Evolutionary conservation across 2,329 filamentous ascomycete species (phyloP), one percentile per base, ranked within the genome.

Genomic region (Alternaria gaisen): DNA sequence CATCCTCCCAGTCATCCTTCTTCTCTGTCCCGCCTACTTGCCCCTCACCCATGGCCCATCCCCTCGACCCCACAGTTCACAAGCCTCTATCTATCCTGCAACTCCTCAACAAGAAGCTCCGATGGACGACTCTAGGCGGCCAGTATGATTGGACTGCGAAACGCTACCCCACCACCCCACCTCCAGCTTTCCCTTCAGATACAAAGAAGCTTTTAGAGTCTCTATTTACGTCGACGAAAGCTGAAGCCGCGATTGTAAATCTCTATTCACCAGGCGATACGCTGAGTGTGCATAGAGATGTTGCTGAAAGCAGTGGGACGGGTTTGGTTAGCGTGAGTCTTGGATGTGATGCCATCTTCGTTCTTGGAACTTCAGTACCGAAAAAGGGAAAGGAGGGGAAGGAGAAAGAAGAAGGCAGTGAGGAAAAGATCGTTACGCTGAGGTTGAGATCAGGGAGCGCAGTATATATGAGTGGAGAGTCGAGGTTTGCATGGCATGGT

Each of bases 91-190:
- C 87, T 2, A 83, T 91, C 54, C 83, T 86, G 50, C 89, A 90
- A 72, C 87, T 94, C 30, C 83, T 98, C 43, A 87, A 89, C 58
- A 91, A 90, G 64, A 94, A 92, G 63, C 85, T 98, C 24, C 92
- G 94, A 68, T 99, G 95, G 95, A 87, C 96, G 42, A 98, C 94
- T 0, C 86, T 99, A 3, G 95, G 95, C 51, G 94, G 93, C 0
- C 95, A 98, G 77, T 98, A 98, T 78, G 92, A 98, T 81, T 98
- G 94, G 95, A 96, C 93, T 0, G 87, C 88, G 58, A 94, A 97
- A 67, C 81, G 87, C 12, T 98, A 98, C 73, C 93, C 94, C 0
- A 77, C 83, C 10, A 83, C 85, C n/a, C 61, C 77, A 4, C 89
- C 91, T 1, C 92, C 92, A 0, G 72, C 81, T 0, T 97, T 97